A percentile compares a stretch with the other conserved stretches of the same genome.
Conservation (phyloP, 257 asterid species). For the Jasminum sambac region DNA sequence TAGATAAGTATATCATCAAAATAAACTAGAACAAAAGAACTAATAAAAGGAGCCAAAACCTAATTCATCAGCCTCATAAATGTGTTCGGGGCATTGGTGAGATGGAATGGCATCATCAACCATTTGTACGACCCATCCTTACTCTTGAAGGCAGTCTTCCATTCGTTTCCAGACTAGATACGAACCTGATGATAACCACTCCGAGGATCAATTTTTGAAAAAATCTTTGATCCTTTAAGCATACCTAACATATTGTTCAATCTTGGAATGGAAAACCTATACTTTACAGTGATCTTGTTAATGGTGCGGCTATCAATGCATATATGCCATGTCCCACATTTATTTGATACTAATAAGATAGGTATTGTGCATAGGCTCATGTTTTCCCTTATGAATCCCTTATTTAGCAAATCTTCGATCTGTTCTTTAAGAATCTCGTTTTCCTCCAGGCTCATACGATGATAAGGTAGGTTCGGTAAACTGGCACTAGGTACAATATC, state of each 20-base stretch:
- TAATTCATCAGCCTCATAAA: no score
- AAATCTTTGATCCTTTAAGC: not conserved
- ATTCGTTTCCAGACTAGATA: not conserved
- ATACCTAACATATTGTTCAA: not conserved
- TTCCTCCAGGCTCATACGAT: no score
- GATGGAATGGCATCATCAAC: not conserved
- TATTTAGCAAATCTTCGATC: no score
- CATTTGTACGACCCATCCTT: not conserved
- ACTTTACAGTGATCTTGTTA: not conserved
- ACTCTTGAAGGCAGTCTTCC: not conserved
- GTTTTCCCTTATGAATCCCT: no score
- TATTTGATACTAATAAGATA: no score
- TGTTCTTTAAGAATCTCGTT: no score
- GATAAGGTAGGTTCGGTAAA: no score
- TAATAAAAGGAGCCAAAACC: no score
- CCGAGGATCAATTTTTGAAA: not conserved
- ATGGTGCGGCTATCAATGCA: not conserved
- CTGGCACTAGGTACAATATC: no score
- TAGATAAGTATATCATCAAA: not conserved
- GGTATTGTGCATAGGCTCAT: not conserved
- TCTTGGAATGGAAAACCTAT: not conserved
- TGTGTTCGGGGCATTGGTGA: not conserved
- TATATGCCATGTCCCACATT: not conserved
- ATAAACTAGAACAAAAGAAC: not conserved
- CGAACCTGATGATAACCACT: not conserved